Conservation (phyloP, 345 rosid species). For the Leavenworthia alabamica region DNA sequence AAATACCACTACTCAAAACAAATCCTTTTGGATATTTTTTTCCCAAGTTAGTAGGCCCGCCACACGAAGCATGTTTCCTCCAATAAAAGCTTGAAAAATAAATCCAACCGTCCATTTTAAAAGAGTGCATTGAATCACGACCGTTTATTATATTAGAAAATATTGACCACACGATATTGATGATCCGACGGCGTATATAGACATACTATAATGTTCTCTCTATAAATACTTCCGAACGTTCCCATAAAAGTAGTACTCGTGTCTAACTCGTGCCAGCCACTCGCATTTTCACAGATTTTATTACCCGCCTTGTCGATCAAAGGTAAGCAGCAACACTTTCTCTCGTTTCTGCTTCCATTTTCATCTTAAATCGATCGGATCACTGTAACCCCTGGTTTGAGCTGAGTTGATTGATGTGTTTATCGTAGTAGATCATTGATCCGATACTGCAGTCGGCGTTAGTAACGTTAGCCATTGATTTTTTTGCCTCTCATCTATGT, state of each 20-base stretch:
- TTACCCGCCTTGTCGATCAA: background rate
- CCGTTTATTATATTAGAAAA: slow-evolving; percentile 14
- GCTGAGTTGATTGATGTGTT: slow-evolving; percentile 8
- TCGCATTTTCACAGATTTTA: background rate
- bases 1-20: background rate
- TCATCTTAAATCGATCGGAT: background rate
- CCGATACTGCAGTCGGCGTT: background rate
- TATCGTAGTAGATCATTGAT: slow-evolving; percentile 14
- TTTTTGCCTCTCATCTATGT: too few species aligned
- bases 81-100: slow-evolving; percentile 11
- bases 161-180: slow-evolving; percentile 36
- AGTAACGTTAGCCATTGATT: background rate
- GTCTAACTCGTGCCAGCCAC: slow-evolving; percentile 41
- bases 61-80: slow-evolving; percentile 28
- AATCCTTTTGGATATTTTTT: slow-evolving; percentile 9
- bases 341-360: slow-evolving; percentile 1
- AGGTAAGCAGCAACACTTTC: background rate
- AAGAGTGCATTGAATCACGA: background rate
- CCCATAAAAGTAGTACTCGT: slow-evolving; percentile 40
- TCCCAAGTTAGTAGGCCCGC: slow-evolving; percentile 19
- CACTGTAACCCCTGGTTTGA: background rate
- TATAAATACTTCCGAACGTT: background rate
- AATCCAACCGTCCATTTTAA: slow-evolving; percentile 26
- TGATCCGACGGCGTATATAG: slow-evolving; percentile 35
- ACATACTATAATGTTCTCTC: slow-evolving; percentile 48